Conservation (phyloP, 1,284 basidiomycete species). For the Tranzscheliella williamsii region DNA sequence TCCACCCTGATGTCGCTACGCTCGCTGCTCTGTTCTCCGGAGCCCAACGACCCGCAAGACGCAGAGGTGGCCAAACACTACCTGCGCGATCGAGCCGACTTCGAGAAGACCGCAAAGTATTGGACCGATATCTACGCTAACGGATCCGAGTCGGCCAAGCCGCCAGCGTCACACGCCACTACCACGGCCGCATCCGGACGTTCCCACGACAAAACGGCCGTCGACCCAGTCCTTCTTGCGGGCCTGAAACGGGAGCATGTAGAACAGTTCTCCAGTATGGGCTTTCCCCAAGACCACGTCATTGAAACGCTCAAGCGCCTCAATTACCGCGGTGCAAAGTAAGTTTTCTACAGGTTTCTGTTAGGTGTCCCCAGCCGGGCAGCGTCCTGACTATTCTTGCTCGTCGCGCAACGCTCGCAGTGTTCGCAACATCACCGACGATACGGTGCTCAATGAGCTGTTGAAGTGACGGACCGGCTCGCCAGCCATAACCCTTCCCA, state of each 20-base stretch:
- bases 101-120: slow-evolving; percentile 88
- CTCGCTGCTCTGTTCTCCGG: slow-evolving; percentile 90
- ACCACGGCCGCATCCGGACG: slow-evolving; percentile 24
- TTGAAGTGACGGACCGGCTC: slow-evolving; percentile 30
- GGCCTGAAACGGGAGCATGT: slow-evolving; percentile 65
- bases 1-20: slow-evolving; percentile 95
- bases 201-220: slow-evolving; percentile 42
- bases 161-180: slow-evolving; percentile 3
- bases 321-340: slow-evolving; percentile 86
- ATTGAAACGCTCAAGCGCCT: slow-evolving; percentile 84
- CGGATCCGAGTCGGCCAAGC: slow-evolving; percentile 32
- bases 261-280: slow-evolving; percentile 62
- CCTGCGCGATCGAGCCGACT: slow-evolving; percentile 79
- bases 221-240: slow-evolving; percentile 62
- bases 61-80: slow-evolving; percentile 93
- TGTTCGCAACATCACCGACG: slow-evolving; percentile 50
- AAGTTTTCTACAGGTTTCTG: slow-evolving; percentile 30
- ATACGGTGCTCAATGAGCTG: slow-evolving; percentile 49
- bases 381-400: not conserved
- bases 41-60: slow-evolving; percentile 96
- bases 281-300: slow-evolving; percentile 75
- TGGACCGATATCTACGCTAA: slow-evolving; percentile 67
- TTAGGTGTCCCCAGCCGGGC: not conserved
- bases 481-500: too few species aligned
- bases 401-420: slow-evolving; percentile 8